Base-by-base conservation (phyloP, 2,329 filamentous ascomycete genomes). In the Trichoderma atrobrunneum region DNA sequence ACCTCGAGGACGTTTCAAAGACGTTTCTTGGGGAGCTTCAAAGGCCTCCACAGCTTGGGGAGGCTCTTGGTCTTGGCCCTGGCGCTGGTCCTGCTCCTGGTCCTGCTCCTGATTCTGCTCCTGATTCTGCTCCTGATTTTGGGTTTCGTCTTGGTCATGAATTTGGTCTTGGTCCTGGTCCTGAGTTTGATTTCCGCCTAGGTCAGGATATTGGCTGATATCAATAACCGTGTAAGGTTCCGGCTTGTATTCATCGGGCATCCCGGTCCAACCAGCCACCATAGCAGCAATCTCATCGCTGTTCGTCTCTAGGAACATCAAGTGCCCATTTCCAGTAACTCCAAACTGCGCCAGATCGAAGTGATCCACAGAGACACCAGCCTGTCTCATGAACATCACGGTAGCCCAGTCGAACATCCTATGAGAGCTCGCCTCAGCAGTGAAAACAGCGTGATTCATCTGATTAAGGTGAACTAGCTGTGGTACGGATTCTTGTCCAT, bases 231-330 rank as follows among this genome's bases (percentile, higher is more conserved):
- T 0, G 16, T 18, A 18, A 4, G 7, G 1, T 39, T 8, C 36
- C 18, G 36, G 14, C 16, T 39, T 39, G 36, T 39, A n/a, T 21
- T 60, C 39, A 16, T 56, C 28, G 10, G 14, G 26, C 14, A 30
- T 16, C 16, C 51, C 21, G 5, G 54, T 16, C 84, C 84, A 86
- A 5, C 76, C 57, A 16, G 80, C 74, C 1, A 86, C 73, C 12
- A 81, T 72, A 3, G 75, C 75, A 2, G 83, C 84, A 68, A 88
- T 80, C 0, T 80, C 75, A 36, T 82, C 74, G 72, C 83, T 88
- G 75, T 89, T 88, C 75, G 79, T 82, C 79, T 89, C 87, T 39
- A 89, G 75, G 60, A 87, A 87, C 79, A 86, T 82, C 72, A 89
- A 82, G 75, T 89, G 87, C 0, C 86, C 87, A 72, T 90, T 90